These are phyloP conservation scores for Calonectria montana DNA, from an alignment of 2,329 filamentous ascomycete genomes.

Conservation along the genomic window DNA sequence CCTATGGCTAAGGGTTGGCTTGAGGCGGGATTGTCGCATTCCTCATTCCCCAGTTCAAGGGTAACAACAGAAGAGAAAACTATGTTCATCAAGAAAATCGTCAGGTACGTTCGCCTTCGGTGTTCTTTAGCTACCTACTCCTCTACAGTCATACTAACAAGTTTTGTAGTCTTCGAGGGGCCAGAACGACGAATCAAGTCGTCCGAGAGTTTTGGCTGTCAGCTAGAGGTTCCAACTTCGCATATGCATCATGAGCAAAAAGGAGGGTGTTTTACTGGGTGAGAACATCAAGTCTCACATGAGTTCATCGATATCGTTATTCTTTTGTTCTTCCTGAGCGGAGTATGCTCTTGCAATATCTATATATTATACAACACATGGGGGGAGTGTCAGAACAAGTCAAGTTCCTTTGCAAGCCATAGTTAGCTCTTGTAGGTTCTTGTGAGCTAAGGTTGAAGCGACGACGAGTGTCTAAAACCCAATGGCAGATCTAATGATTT, in stretches of 20 bases:
- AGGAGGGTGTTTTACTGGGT: neutral
- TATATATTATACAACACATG: neutral
- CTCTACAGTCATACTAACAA: neutral
- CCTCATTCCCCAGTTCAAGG: slow-evolving; percentile 69
- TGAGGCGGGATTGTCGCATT: slow-evolving; percentile 66
- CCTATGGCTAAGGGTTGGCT: slow-evolving; percentile 71
- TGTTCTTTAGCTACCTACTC: neutral
- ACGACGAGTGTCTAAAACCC: slow-evolving; percentile 53
- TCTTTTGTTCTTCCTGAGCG: neutral
- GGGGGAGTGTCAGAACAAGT: neutral
- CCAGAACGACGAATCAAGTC: slow-evolving; percentile 72
- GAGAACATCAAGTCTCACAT: neutral
- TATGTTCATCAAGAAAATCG: slow-evolving; percentile 73
- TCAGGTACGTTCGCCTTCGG: slow-evolving; percentile 56
- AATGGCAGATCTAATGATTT: slow-evolving; percentile 61
- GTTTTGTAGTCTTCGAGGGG: slow-evolving; percentile 69
- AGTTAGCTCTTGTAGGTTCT: no score
- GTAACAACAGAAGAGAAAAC: slow-evolving; percentile 70
- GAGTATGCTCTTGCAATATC: neutral
- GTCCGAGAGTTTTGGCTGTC: slow-evolving; percentile 80
- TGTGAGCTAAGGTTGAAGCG: neutral
- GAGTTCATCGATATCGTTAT: neutral
- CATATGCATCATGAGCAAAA: slow-evolving; percentile 64
- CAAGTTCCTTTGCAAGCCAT: no score
- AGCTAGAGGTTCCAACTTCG: slow-evolving; percentile 70